Evolutionary conservation across 1,284 basidiomycete species (phyloP).

Genomic region (Trichosporon faecale): DNA sequence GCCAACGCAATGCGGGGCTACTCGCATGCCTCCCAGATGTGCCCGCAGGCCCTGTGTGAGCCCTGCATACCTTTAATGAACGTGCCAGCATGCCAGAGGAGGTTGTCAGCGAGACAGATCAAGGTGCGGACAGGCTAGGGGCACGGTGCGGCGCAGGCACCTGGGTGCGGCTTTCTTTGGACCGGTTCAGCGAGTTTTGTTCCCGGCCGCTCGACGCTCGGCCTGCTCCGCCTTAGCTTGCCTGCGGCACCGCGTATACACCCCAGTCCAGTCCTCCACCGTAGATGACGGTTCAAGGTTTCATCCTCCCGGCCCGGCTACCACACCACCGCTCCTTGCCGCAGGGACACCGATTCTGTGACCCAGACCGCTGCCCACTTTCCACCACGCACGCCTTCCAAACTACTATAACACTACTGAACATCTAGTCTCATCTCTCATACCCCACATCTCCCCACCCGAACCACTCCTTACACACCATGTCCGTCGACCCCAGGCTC

Average conservation of each 20-base stretch:
- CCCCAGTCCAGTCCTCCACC: background rate
- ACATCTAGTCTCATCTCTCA: background rate
- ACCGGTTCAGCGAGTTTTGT: background rate
- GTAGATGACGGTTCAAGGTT: background rate
- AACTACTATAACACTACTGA: background rate
- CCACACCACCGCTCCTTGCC: background rate
- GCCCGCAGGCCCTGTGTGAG: no score
- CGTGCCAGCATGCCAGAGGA: background rate
- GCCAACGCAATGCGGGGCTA: no score
- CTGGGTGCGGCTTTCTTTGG: background rate
- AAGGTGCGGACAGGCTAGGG: no score
- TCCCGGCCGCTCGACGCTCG: background rate
- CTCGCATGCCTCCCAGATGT: background rate
- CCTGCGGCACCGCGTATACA: background rate
- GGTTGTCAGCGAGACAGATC: no score
- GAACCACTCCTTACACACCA: slow-evolving; percentile 12
- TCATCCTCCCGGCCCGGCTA: background rate
- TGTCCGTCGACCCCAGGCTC: slow-evolving; percentile 25
- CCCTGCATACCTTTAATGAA: background rate
- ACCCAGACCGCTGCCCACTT: background rate
- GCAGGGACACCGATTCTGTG: no score
- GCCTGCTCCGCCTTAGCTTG: background rate
- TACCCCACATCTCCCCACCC: background rate
- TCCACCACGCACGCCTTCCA: background rate
- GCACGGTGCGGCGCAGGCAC: background rate